Base-by-base conservation (phyloP, 177 flowering plant species). In the Vitis hybrid region DNA sequence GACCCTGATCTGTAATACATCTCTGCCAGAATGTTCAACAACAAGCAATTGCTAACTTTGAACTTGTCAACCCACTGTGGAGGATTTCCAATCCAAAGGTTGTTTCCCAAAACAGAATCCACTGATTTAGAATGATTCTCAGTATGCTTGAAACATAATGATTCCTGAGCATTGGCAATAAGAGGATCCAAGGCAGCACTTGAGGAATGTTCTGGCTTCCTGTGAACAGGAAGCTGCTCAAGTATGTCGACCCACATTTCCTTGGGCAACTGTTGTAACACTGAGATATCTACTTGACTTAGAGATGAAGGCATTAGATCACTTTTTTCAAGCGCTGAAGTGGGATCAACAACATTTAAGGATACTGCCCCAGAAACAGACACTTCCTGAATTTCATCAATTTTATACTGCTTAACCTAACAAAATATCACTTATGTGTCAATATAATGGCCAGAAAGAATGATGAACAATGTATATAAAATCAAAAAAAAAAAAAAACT, bases 51-150 rank as follows among this genome's bases (percentile, higher is more conserved):
- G 79, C 92, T 82, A 60, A 1, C 62, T 84, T 82, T 82, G 80
- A 93, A 95, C 66, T 79, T 84, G 53, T 74, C 79, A 70, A 92
- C 90, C 99, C 99, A 95, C 15, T 19, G 58, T 1, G 98, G 99
- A 73, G 98, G 98, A 80, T 65, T 81, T 71, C 98, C 98, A 61
- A 24, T 59, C 96, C 96, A 90, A 68, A 93, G 83, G 75, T 73
- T 76, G 4, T 68, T 70, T 50, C 62, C 68, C 62, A 64, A 62
- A 74, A 52, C 67, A 69, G 66, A 59, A 57, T 73, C 81, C 28
- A 7, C n/a, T 47, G 38, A 57, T 18, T 44, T 65, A 8, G 59
- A 14, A 51, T 57, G 31, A 24, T 76, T 71, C 52, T 71, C 78
- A 56, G 49, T 14, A 28, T 12, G 55, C 53, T 54, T 65, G 15